Evolutionary conservation across 1,284 basidiomycete genomes (phyloP), one percentile per base, ranked within the genome.

Genomic region (Leccinum solheimii): DNA sequence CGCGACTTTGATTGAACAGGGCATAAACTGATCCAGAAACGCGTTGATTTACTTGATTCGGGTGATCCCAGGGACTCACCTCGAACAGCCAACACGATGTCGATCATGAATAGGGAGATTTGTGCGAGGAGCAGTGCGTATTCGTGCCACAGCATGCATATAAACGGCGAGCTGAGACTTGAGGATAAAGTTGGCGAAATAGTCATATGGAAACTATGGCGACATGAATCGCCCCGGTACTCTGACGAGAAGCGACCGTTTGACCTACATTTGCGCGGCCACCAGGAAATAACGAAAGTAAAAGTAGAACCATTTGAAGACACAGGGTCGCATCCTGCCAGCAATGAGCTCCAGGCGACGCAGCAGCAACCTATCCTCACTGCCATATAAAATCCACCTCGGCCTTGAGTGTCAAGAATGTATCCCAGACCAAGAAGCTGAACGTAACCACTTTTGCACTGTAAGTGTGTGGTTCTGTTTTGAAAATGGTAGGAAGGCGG

Each of bases 231-330:
- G 7, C 19, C 36, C 54, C 11, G 13, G 3, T 51, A 23, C 23
- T 21, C 16, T 3, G 6, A 16, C 27, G 6, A 10, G 26, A 14
- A 50, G 19, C 11, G 11, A 32, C 14, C 21, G 11, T 19, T 7
- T 16, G 40, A 27, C 69, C 8, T 57, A 71, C 69, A 60, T 36
- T 55, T 69, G 68, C 2, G 43, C 23, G 2, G 43, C 67, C 0
- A 63, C 49, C 19, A 68, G 27, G 51, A 61, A 34, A 52, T 68
- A 64, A 26, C 62, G 56, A 56, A 71, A 67, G 38, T 64, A 72
- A 26, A 72, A 62, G 61, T 66, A 74, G 50, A 65, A 21, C 64
- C 64, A 67, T 45, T 72, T 73, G 36, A 59, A 60, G 13, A 58
- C 5, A 40, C 55, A 61, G 11, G 30, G 23, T 43, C 58, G 58